Conservation (phyloP, 352 stramenopile species). For the Pythium utonaiense region DNA sequence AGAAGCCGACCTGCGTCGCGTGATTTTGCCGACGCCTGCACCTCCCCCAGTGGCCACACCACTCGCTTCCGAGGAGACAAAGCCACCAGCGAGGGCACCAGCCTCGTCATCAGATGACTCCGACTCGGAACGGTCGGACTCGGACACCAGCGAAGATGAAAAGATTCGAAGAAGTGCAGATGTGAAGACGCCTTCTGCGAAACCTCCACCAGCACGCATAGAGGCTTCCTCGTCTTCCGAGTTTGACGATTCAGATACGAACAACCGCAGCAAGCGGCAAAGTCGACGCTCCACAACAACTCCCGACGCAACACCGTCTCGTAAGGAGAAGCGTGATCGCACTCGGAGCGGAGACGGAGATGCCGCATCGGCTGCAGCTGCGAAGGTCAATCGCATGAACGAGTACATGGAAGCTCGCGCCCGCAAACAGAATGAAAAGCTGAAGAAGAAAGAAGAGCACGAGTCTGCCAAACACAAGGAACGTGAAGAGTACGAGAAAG, state of each 20-base stretch:
- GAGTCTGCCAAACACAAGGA: slow-evolving; percentile 72
- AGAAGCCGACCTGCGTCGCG: slow-evolving; percentile 19
- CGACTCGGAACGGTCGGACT: slow-evolving; percentile 9
- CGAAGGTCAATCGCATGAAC: slow-evolving; percentile 82
- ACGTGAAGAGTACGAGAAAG: slow-evolving; percentile 84
- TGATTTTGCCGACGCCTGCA: slow-evolving; percentile 13
- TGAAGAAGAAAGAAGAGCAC: slow-evolving; percentile 70
- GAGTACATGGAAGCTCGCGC: slow-evolving; percentile 85
- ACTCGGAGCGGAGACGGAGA: slow-evolving; percentile 25
- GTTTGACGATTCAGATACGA: slow-evolving; percentile 4
- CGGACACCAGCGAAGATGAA: slow-evolving; percentile 6
- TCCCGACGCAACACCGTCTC: neutral
- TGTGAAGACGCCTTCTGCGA: neutral
- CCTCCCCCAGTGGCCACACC: neutral
- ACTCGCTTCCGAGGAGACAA: neutral
- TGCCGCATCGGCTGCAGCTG: slow-evolving; percentile 7
- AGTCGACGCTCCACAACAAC: neutral
- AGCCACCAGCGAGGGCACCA: neutral
- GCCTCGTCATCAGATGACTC: slow-evolving; percentile 13
- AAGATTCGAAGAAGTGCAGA: neutral
- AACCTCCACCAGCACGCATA: neutral
- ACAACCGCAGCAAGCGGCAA: slow-evolving; percentile 1
- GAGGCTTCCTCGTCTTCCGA: neutral
- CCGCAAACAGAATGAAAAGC: slow-evolving; percentile 73
- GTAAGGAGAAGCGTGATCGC: slow-evolving; percentile 16